Base-by-base conservation (phyloP, 495 filamentous ascomycete species). In the Neurospora sp. region DNA sequence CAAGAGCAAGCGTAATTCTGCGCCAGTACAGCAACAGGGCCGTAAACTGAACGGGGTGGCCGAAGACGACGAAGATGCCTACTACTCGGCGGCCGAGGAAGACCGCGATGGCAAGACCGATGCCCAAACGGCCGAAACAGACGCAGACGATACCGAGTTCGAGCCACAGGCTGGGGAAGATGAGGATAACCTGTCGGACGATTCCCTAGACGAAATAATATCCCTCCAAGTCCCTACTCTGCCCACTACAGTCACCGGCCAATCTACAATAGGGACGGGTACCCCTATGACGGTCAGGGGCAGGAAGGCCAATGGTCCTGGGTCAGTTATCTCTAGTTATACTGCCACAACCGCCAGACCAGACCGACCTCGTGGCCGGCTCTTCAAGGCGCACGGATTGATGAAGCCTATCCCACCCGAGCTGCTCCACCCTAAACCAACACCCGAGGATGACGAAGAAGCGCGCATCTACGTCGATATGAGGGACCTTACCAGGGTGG, bases 391-490 rank as follows among this genome's bases (percentile, higher is more conserved):
- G 0, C 91, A 96, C 73, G 91, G 92, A 0, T 85, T 99, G 23
- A 84, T 93, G 44, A 85, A 86, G 60, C 85, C 87, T 27, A 90
- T 99, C 20, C 88, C 94, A 0, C 87, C 92, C 69, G 93, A 94
- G 49, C 83, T 96, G 5, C 83, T 99, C 7, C 91, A 97, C 76
- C 96, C 96, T 1, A 92, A 91, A 72, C 95, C 96, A 7, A 83
- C 86, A 4, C 74, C 82, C 31, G 88, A 89, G 27, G 94, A 97
- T 70, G 96, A 98, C 76, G 90, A 93, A 71, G 96, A 98, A 78
- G 90, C 92, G 4, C 88, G 95, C 49, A 85, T 98, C 20, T 98
- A 94, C 80, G 93, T 98, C 9, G 93, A 96, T 75, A 90, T 95
- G 39, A 91, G 88, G 74, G 91, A 93, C 20, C 83, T 99, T 12